Evolutionary conservation across 2,329 filamentous ascomycete species (phyloP).

Genomic region (Hypoxylon sp.): DNA sequence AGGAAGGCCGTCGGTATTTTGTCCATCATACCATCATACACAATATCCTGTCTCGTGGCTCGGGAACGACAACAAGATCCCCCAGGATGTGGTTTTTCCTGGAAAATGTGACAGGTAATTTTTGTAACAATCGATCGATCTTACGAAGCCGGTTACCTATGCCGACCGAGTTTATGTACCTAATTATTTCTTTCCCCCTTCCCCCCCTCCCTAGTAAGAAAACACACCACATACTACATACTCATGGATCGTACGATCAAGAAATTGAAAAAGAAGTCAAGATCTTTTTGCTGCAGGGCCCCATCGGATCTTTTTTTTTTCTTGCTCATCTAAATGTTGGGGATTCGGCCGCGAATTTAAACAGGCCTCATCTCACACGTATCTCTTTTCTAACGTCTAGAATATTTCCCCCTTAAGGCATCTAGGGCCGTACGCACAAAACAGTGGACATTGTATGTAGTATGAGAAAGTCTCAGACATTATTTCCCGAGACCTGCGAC

Average conservation of each 20-base stretch:
- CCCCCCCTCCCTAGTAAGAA: too few relatives aligned
- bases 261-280: not conserved
- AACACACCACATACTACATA: too few relatives aligned
- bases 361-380: conserved; percentile 19
- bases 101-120: conserved; percentile 8
- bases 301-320: conserved; percentile 18
- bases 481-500: conserved; percentile 37
- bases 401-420: conserved; percentile 14
- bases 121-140: conserved; percentile 1
- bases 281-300: conserved; percentile 17
- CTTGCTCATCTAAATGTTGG: conserved; percentile 19
- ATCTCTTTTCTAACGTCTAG: conserved; percentile 30
- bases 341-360: not conserved
- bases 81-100: not conserved
- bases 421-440: conserved; percentile 21
- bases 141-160: conserved; percentile 19
- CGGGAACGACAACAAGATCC: not conserved
- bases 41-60: conserved; percentile 1
- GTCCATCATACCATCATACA: not conserved
- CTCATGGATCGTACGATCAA: conserved; percentile 32
- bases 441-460: conserved; percentile 9
- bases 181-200: too few relatives aligned
- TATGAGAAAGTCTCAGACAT: conserved; percentile 41
- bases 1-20: conserved; percentile 16
- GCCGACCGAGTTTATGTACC: conserved; percentile 30